Evolutionary conservation across 306 rosid genomes (phyloP), one percentile per base, ranked within the genome.

Genomic region (Quercus berberidifolia): DNA sequence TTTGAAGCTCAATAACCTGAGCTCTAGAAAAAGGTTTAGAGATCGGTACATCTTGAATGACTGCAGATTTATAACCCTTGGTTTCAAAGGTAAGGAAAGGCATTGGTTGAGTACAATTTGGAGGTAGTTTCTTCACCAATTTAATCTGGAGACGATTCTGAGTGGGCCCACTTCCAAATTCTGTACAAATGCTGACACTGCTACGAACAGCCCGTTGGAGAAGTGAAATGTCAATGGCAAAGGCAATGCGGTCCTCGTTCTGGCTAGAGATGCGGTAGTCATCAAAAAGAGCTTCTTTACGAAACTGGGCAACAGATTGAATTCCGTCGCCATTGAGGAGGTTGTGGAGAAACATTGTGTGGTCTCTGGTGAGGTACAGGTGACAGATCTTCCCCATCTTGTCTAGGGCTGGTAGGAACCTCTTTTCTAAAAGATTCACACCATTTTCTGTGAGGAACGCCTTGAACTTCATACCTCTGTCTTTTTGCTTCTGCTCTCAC

Each of bases 201-300:
- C 99, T 95, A 58, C 96, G 96, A 82, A 95, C 90, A 4, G 98
- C 99, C 31, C 99, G 94, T 30, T 87, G 90, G 74, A 95, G 91
- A 69, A 92, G 97, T 1, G 98, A 84, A 49, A 92, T 87, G 79
- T 95, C 99, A 11, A 93, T 51, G n/a, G 95, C 0, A 81, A 93
- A 95, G 25, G 98, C 97, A 85, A 95, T 90, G 15, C 96, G 93
- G 30, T 95, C 96, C 64, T 91, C 97, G 73, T 89, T 92, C 73
- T 92, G 93, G 85, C 96, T 89, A 35, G 97, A 87, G 87, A 95
- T 92, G 31, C 92, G 89, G 74, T 91, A 90, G 69, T 95, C 99
- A 12, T 87, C 87, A 73, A 94, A 94, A 74, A 92, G 89, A 19
- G 97, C 87, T 76, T 91, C 91, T 79, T 87, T 89, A 63, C 88